Base-by-base conservation (phyloP, 108 stramenopile genomes). In the Skeletonema menzelii region DNA sequence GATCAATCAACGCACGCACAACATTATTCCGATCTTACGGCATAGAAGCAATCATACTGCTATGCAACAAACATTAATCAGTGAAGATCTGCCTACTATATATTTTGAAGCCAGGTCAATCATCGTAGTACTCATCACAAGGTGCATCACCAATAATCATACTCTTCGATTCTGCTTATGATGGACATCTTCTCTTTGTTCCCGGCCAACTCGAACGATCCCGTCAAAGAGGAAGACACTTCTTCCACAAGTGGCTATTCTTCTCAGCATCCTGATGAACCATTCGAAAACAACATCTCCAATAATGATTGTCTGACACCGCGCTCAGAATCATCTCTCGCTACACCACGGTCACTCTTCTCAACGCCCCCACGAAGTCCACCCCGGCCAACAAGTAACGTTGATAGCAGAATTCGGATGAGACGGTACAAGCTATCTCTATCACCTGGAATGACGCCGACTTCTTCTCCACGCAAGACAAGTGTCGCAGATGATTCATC, bases 281-380 rank as follows among this genome's bases (percentile, higher is more conserved):
- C 19, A 24, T 4, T 19, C 59, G 10, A 34, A 0, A 20, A 60
- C 31, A 20, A 31, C 28, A 24, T 22, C 59, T 60, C 31, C 1
- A 19, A 34, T 35, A 20, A 11, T 20, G 57, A 30, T 30, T 60
- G 20, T 20, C 17, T 19, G 28, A 60, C 59, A 34, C 59, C 59
- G 14, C 26, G 59, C 26, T 11, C 32, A 31, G 59, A 31, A 24
- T 60, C 59, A 19, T 31, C 59, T 35, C 28, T 60, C 59, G 59
- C 59, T 35, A 60, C 59, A 35, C 59, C 72, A 31, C 72, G 31
- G 8, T 49, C 44, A 27, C 72, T 64, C 65, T 42, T 67, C 63
- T 38, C 63, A 12, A 67, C 26, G 24, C 44, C 59, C 28, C 35
- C 75, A 15, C 42, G 63, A 75, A 75, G 65, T 20, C 74, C 74